These are phyloP conservation scores for Halenospora varia DNA, from an alignment of 495 filamentous ascomycete species.

Conservation along the genomic window DNA sequence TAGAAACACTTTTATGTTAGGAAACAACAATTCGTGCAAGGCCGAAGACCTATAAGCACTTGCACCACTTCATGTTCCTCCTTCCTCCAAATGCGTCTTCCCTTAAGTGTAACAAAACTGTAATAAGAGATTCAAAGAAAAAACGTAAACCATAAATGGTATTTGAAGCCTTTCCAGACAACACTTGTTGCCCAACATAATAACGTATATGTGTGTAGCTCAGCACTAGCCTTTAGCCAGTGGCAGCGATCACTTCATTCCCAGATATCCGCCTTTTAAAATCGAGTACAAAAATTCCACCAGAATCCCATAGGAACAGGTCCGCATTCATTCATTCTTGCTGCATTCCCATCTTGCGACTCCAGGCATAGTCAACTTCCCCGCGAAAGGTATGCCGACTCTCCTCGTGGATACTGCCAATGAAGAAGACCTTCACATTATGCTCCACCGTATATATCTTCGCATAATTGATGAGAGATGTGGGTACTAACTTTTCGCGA, in stretches of 20 bases:
- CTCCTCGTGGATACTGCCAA: slow-evolving; percentile 5
- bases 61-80: too few relatives aligned
- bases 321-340: background rate
- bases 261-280: background rate
- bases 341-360: background rate
- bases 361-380: slow-evolving; percentile 16
- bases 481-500: slow-evolving; percentile 11
- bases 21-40: too few relatives aligned
- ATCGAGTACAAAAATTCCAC: background rate
- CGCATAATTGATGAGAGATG: slow-evolving; percentile 15
- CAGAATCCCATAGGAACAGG: too few relatives aligned
- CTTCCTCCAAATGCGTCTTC: too few relatives aligned
- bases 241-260: background rate
- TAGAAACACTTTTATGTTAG: too few relatives aligned
- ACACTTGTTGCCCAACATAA: background rate
- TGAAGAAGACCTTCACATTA: slow-evolving; percentile 19
- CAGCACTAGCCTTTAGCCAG: background rate
- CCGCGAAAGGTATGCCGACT: background rate
- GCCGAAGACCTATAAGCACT: too few relatives aligned
- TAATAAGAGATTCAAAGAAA: too few relatives aligned
- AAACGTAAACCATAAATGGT: too few relatives aligned
- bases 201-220: too few relatives aligned
- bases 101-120: too few relatives aligned
- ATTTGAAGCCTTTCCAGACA: too few relatives aligned
- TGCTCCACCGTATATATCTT: slow-evolving; percentile 23